Conservation (phyloP, 441 rosid genomes). For the Jatropha multifida region DNA sequence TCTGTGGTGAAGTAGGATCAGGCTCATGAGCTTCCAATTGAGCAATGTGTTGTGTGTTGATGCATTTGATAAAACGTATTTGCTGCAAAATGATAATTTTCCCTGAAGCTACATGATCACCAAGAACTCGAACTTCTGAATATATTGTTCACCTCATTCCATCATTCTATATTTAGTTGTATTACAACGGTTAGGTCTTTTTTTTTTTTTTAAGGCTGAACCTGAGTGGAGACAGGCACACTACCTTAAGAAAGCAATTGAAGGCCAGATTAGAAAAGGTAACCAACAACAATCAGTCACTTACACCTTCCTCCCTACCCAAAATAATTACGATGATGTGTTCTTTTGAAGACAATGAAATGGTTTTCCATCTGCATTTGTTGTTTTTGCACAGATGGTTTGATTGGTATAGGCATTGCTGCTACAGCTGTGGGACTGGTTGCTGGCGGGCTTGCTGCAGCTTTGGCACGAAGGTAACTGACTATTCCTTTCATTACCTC, state of each 20-base stretch:
- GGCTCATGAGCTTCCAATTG: too few species aligned
- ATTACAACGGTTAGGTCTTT: conserved; percentile 8
- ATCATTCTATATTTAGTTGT: background rate
- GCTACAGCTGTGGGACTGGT: conserved; percentile 61
- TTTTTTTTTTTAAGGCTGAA: conserved; percentile 38
- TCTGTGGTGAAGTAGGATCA: too few species aligned
- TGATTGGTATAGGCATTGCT: conserved; percentile 49
- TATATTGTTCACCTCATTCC: background rate
- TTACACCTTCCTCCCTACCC: background rate
- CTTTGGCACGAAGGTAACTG: conserved; percentile 41
- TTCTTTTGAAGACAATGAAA: background rate
- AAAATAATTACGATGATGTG: background rate
- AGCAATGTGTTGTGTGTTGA: background rate
- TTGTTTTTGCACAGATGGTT: conserved; percentile 47
- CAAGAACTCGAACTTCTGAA: background rate
- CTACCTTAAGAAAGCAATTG: conserved; percentile 50
- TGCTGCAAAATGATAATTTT: background rate
- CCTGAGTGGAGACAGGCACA: conserved; percentile 74
- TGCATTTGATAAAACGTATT: conserved; percentile 2
- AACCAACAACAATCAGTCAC: conserved; percentile 2
- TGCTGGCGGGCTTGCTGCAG: conserved; percentile 65
- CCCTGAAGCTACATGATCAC: background rate
- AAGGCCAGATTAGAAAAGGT: conserved; percentile 68
- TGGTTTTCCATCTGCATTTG: background rate
- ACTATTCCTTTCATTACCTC: background rate